A percentile compares a stretch with the other conserved stretches of the same genome.
phyloP scores from a whole-genome alignment of 208 protist genomes.

The Leishmania tarentolae region DNA sequence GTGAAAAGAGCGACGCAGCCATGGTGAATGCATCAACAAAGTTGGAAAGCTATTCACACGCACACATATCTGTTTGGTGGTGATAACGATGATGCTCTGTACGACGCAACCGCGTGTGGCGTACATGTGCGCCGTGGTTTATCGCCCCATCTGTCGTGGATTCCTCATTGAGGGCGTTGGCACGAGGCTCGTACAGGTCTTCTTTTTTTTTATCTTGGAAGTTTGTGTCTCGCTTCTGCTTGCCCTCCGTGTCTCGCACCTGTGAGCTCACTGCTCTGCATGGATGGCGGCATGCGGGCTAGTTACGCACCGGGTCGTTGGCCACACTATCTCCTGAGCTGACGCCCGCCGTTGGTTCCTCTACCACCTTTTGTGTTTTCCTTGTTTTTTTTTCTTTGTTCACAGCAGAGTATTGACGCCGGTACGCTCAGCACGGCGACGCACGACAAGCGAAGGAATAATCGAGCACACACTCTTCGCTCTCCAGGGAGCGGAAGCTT shows the following conservation, averaged over 20 bases:
- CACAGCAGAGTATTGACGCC: too few relatives aligned
- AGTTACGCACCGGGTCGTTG: neutral
- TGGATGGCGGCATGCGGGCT: neutral
- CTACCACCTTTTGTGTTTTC: neutral
- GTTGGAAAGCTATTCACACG: neutral
- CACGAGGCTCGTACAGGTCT: neutral
- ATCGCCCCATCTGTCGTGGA: neutral
- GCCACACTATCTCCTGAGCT: neutral
- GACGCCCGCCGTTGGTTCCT: neutral
- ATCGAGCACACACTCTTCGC: neutral
- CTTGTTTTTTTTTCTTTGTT: too few relatives aligned
- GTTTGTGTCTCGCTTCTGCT: neutral
- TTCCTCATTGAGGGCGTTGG: too few relatives aligned
- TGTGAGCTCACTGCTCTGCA: neutral
- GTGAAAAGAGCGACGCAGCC: neutral
- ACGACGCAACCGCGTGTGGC: neutral
- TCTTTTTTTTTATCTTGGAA: neutral
- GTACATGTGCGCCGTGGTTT: neutral
- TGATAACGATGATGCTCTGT: neutral
- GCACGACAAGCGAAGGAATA: neutral
- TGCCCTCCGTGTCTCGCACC: neutral
- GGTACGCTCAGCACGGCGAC: too few relatives aligned
- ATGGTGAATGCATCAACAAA: neutral
- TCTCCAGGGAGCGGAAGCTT: neutral
- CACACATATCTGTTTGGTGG: neutral